These are phyloP conservation scores for Rhodomyrtus psidioides DNA, from an alignment of 441 rosid species.

Conservation along the genomic window DNA sequence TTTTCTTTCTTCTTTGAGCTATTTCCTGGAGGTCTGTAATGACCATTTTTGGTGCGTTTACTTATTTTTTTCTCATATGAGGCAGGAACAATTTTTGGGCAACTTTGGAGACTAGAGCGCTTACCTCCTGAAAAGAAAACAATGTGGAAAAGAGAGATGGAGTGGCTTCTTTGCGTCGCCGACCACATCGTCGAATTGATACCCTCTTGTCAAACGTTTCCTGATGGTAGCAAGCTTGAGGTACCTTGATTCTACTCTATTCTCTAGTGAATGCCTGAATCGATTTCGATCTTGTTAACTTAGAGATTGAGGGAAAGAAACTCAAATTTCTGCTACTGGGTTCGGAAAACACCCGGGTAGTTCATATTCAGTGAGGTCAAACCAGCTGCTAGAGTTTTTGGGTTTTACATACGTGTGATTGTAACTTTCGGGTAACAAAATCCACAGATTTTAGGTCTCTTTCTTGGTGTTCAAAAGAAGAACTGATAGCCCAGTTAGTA, in stretches of 20 bases:
- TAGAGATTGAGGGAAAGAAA: background rate
- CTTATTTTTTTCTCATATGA: background rate
- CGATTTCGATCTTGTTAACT: background rate
- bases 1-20: background rate
- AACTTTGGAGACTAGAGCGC: conserved; percentile 9
- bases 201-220: conserved; percentile 10
- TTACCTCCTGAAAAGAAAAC: conserved; percentile 2
- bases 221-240: conserved; percentile 14
- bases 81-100: conserved; percentile 8
- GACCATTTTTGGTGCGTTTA: background rate
- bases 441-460: background rate
- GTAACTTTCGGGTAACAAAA: background rate
- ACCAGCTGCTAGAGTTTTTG: background rate
- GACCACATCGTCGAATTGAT: conserved; percentile 12
- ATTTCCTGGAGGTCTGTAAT: background rate
- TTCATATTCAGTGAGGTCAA: background rate
- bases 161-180: conserved; percentile 8
- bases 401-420: background rate
- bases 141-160: conserved; percentile 10
- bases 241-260: background rate
- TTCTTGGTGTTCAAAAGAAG: background rate
- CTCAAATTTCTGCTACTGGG: background rate
- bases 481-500: background rate
- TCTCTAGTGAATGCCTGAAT: background rate
- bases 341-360: background rate